phyloP scores from a whole-genome alignment of 2,329 filamentous ascomycete genomes.

The Phaeoacremonium minimum region DNA sequence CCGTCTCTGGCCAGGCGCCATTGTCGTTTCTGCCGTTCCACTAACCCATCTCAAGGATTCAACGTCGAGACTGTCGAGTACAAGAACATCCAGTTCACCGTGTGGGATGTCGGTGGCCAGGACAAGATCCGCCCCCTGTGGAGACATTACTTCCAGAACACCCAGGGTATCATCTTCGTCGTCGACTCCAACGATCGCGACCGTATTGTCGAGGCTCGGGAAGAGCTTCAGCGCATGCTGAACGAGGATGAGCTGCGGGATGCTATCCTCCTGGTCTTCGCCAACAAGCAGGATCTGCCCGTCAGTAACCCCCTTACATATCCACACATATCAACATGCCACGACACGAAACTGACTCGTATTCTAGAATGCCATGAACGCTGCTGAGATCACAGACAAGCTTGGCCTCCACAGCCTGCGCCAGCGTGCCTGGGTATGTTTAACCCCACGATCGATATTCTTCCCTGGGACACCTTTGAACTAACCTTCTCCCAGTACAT shows the following conservation, averaged over 20 bases:
- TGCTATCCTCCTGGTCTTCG: constrained; percentile 93
- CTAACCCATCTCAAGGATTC: constrained; percentile 71
- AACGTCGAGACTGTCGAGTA: constrained; percentile 99
- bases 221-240: constrained; percentile 96
- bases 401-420: constrained; percentile 98
- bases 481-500: constrained; percentile 67
- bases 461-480: neutral
- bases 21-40: too few relatives aligned
- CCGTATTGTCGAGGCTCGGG: constrained; percentile 93
- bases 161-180: constrained; percentile 99
- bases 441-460: constrained; percentile 2
- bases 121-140: constrained; percentile 99
- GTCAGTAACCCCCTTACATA: constrained; percentile 48
- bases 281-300: constrained; percentile 99
- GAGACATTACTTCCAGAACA: constrained; percentile 99
- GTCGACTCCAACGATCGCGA: constrained; percentile 98
- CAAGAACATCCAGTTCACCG: constrained; percentile 99
- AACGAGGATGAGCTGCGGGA: constrained; percentile 99
- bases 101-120: constrained; percentile 99
- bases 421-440: constrained; percentile 95
- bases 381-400: constrained; percentile 99
- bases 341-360: neutral
- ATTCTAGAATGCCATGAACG: constrained; percentile 94
- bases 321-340: neutral
- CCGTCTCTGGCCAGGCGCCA: too few relatives aligned